Percentiles rank a stretch among this genome's conserved stretches.
phyloP scores from a whole-genome alignment of 768 basidiomycete genomes.

The Leccinum subtestaceum region DNA sequence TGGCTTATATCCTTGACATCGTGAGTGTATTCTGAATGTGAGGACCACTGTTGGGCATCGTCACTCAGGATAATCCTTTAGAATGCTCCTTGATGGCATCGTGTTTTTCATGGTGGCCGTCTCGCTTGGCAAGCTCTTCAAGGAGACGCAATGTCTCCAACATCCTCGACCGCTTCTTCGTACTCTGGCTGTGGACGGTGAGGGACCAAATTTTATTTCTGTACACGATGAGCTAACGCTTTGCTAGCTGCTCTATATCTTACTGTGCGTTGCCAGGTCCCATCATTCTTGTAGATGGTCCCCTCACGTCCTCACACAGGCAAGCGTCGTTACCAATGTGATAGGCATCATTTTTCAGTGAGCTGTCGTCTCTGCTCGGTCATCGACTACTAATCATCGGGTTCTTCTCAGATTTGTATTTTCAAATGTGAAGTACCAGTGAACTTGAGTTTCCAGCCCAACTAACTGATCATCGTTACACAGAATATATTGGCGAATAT shows the following conservation, averaged over 20 bases:
- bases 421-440: not conserved
- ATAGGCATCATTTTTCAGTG: too few species aligned
- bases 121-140: not conserved
- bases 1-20: too few species aligned
- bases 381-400: too few species aligned
- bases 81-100: too few species aligned
- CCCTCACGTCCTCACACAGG: not conserved
- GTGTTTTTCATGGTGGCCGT: too few species aligned
- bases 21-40: too few species aligned
- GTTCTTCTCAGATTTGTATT: not conserved
- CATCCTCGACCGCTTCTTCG: not conserved
- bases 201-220: not conserved
- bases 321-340: too few species aligned
- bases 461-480: not conserved
- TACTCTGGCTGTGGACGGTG: conserved; percentile 8
- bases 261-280: not conserved
- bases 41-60: too few species aligned
- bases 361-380: too few species aligned
- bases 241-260: not conserved
- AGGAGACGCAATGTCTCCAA: not conserved
- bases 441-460: not conserved
- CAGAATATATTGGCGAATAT: conserved; percentile 4
- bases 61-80: too few species aligned
- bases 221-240: not conserved
- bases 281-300: not conserved